These are phyloP conservation scores for Hypoxylon sp. DNA, from an alignment of 2,329 filamentous ascomycete species.

Conservation along the genomic window DNA sequence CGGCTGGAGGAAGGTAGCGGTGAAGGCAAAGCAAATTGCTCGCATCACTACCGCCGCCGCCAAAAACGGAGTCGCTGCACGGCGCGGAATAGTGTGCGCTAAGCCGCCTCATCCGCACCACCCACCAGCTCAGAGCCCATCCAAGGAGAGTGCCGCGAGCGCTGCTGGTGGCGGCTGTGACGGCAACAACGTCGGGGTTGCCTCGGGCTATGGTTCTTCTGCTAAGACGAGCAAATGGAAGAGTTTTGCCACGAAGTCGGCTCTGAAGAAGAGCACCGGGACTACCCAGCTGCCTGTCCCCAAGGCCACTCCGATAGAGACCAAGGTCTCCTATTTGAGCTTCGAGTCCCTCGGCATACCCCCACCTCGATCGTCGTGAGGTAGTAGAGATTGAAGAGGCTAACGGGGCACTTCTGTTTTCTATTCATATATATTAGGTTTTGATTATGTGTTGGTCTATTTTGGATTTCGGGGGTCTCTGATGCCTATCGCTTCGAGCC, in stretches of 20 bases:
- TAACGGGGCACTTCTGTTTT: not conserved
- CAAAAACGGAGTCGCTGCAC: not conserved
- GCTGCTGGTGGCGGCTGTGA: not conserved
- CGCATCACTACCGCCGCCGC: not conserved
- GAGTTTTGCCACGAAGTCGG: not conserved
- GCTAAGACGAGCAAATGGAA: not conserved
- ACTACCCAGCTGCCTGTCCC: not conserved
- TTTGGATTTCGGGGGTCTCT: not conserved
- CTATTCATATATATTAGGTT: not conserved
- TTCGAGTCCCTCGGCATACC: not conserved
- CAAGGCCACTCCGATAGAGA: not conserved
- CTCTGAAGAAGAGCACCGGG: not conserved
- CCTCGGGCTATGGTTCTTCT: not conserved
- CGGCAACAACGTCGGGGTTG: not conserved
- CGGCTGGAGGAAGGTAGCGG: not conserved
- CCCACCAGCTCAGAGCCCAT: not conserved
- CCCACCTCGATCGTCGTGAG: not conserved
- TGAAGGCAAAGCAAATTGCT: not conserved
- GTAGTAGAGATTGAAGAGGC: not conserved
- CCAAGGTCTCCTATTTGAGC: not conserved
- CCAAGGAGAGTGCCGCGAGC: not conserved
- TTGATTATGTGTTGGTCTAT: not conserved
- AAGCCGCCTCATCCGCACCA: not conserved
- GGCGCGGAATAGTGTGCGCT: not conserved
- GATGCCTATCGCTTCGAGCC: not conserved